Percentiles rank a stretch among this genome's conserved stretches.
Evolutionary conservation across 768 basidiomycete genomes (phyloP).

Genomic region (Lentinula boryana): DNA sequence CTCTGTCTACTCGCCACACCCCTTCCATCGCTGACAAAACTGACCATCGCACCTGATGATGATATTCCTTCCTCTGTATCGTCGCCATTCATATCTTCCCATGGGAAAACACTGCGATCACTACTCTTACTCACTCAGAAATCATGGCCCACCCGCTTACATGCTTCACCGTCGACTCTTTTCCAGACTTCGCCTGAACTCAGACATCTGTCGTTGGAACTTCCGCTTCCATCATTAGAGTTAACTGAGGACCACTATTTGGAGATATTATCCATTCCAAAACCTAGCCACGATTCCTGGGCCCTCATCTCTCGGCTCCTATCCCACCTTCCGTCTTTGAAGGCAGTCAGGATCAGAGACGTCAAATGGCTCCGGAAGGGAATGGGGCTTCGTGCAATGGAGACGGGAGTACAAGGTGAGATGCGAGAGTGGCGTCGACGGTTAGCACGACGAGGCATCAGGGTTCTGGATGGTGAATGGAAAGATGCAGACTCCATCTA

Average conservation of each 20-base stretch:
- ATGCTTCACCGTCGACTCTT: slow-evolving; percentile 45
- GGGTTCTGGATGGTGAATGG: slow-evolving; percentile 72
- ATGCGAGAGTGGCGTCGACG: slow-evolving; percentile 70
- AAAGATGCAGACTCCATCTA: slow-evolving; percentile 29
- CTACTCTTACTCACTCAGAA: slow-evolving; percentile 66
- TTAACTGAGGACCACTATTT: slow-evolving; percentile 36
- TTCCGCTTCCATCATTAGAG: slow-evolving; percentile 50
- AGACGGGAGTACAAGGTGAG: slow-evolving; percentile 76
- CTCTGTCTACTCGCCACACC: slow-evolving; percentile 49
- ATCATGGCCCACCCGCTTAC: slow-evolving; percentile 57
- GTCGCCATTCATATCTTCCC: slow-evolving; percentile 51
- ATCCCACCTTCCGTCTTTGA: slow-evolving; percentile 49
- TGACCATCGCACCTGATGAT: slow-evolving; percentile 71
- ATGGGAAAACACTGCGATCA: slow-evolving; percentile 53
- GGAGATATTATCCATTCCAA: slow-evolving; percentile 66
- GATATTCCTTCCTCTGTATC: slow-evolving; percentile 56
- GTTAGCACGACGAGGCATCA: slow-evolving; percentile 50
- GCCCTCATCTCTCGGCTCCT: slow-evolving; percentile 47
- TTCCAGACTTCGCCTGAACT: slow-evolving; percentile 48
- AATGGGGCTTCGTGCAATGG: slow-evolving; percentile 57
- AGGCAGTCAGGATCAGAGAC: slow-evolving; percentile 56
- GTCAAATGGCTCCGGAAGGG: slow-evolving; percentile 70
- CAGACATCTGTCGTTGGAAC: slow-evolving; percentile 68
- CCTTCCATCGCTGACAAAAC: slow-evolving; percentile 56
- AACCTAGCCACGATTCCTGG: slow-evolving; percentile 62